phyloP scores from a whole-genome alignment of 2,329 filamentous ascomycete species.

The Coniochaeta pulveracea region DNA sequence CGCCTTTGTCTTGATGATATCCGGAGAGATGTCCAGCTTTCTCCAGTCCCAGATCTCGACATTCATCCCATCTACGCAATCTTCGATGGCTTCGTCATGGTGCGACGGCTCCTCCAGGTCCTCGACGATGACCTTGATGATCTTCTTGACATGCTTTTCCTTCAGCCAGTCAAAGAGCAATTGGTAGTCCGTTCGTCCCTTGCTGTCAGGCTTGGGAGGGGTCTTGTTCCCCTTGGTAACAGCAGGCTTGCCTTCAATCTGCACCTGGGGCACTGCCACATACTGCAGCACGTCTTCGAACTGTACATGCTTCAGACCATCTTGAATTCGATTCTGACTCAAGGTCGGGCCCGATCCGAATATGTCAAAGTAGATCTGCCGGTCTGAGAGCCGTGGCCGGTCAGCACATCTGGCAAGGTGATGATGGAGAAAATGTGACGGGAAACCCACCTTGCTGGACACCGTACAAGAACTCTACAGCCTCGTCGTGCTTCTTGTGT shows the following conservation, averaged over 20 bases:
- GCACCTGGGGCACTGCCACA: conserved; percentile 7
- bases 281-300: conserved; percentile 8
- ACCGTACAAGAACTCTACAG: conserved; percentile 1
- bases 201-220: not conserved
- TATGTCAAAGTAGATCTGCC: conserved; percentile 7
- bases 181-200: conserved; percentile 5
- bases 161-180: conserved; percentile 5
- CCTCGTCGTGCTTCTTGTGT: conserved; percentile 1
- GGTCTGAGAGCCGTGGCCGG: not conserved
- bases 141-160: conserved; percentile 5
- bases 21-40: conserved; percentile 8
- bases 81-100: conserved; percentile 10
- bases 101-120: conserved; percentile 8
- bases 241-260: conserved; percentile 2
- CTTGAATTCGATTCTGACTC: conserved; percentile 1
- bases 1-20: conserved; percentile 10
- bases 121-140: conserved; percentile 10
- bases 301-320: conserved; percentile 5
- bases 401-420: not conserved
- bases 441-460: conserved; percentile 1
- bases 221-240: conserved; percentile 1
- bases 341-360: conserved; percentile 2
- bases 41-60: conserved; percentile 12
- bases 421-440: not conserved
- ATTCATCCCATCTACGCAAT: conserved; percentile 6